phyloP scores from a whole-genome alignment of 2,329 filamentous ascomycete genomes.

The Stachybotrys chlorohalonatus region DNA sequence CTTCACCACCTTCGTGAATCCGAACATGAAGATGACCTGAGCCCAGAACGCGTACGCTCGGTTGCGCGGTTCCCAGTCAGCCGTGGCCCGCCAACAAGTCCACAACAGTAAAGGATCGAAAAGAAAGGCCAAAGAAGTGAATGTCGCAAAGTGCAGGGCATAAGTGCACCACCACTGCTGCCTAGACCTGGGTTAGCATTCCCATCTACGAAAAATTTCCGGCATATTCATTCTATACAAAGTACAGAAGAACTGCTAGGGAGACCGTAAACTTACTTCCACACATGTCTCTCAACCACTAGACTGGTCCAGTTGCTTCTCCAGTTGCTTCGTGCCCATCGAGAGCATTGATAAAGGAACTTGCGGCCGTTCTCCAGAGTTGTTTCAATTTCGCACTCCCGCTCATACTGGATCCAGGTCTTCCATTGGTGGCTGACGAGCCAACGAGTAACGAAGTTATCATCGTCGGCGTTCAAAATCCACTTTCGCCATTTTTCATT shows the following conservation, averaged over 20 bases:
- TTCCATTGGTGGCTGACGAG: constrained; percentile 87
- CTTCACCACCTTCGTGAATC: constrained; percentile 84
- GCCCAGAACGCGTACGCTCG: constrained; percentile 49
- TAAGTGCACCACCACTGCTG: constrained; percentile 92
- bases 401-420: constrained; percentile 91
- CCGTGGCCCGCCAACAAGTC: constrained; percentile 60
- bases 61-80: constrained; percentile 43
- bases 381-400: constrained; percentile 83
- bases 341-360: constrained; percentile 85
- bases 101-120: constrained; percentile 67
- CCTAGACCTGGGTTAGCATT: constrained; percentile 32
- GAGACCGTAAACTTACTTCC: constrained; percentile 56
- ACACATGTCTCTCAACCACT: constrained; percentile 73
- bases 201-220: not conserved
- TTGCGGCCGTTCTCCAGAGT: constrained; percentile 83
- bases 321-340: constrained; percentile 98
- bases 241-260: not conserved
- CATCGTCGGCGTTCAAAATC: constrained; percentile 91
- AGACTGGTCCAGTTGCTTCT: constrained; percentile 91
- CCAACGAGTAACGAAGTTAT: constrained; percentile 98
- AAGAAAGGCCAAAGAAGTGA: constrained; percentile 77
- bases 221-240: not conserved
- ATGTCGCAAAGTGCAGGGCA: constrained; percentile 83
- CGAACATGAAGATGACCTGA: constrained; percentile 66
- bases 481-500: constrained; percentile 85